Evolutionary conservation across 2,329 filamentous ascomycete genomes (phyloP).

Genomic region (Colletotrichum camelliae): DNA sequence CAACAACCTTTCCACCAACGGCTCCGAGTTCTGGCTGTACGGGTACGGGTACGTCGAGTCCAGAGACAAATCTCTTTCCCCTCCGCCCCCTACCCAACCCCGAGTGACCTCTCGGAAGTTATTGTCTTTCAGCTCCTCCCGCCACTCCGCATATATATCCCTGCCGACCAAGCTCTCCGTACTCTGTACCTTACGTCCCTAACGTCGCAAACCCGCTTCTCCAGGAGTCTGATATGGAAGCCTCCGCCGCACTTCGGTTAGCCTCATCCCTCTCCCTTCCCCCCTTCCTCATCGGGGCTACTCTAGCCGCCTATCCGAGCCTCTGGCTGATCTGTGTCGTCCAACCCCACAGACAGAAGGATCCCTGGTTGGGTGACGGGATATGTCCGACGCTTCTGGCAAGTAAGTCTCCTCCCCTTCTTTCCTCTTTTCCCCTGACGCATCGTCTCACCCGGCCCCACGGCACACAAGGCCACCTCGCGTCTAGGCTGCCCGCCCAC

Average conservation of each 20-base stretch:
- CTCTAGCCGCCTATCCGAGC: slow-evolving; percentile 5
- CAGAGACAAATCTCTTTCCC: neutral
- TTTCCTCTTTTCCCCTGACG: neutral
- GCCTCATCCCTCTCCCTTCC: neutral
- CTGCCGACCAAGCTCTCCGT: neutral
- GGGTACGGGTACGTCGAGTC: slow-evolving; percentile 80
- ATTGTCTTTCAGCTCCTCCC: neutral
- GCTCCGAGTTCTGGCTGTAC: slow-evolving; percentile 89
- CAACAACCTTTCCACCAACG: slow-evolving; percentile 33
- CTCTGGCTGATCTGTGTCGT: slow-evolving; percentile 17
- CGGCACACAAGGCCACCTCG: neutral
- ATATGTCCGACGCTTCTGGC: slow-evolving; percentile 97
- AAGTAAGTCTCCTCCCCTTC: slow-evolving; percentile 65
- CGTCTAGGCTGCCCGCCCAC: neutral
- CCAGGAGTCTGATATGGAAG: slow-evolving; percentile 93
- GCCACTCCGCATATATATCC: slow-evolving; percentile 2
- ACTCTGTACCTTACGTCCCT: neutral
- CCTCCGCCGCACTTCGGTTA: slow-evolving; percentile 94
- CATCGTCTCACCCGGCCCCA: slow-evolving; percentile 14
- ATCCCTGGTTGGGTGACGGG: slow-evolving; percentile 90
- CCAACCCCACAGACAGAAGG: slow-evolving; percentile 67
- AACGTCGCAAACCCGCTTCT: neutral
- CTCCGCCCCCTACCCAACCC: neutral
- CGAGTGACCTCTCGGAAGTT: neutral
- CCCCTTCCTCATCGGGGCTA: neutral